Conservation (phyloP, 148 eudicot genomes). For the Fallopia convolvulus region DNA sequence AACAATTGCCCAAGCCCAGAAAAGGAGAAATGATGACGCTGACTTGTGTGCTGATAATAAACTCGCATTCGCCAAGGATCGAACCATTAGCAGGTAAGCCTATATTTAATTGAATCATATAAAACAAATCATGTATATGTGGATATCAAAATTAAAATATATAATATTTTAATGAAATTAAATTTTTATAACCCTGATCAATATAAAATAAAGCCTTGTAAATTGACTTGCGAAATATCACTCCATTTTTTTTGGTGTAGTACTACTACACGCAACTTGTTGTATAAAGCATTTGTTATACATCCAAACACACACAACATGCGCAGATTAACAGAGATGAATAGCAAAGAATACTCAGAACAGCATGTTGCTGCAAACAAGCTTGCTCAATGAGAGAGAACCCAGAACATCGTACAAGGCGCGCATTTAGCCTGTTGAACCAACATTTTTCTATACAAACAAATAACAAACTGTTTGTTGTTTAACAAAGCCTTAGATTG, state of each 20-base stretch:
- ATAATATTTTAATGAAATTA: too few relatives aligned
- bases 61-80: constrained; percentile 86
- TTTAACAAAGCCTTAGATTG: too few relatives aligned
- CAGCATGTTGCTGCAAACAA: constrained; percentile 31
- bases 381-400: background rate
- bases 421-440: background rate
- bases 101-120: too few relatives aligned
- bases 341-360: constrained; percentile 78
- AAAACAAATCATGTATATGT: too few relatives aligned
- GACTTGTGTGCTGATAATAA: constrained; percentile 91
- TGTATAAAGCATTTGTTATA: background rate
- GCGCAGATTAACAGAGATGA: constrained; percentile 86
- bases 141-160: too few relatives aligned
- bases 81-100: constrained; percentile 75
- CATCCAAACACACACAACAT: background rate
- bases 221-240: too few relatives aligned
- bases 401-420: background rate
- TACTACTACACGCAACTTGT: too few relatives aligned
- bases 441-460: too few relatives aligned
- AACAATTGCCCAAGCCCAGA: constrained; percentile 68
- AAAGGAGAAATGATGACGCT: constrained; percentile 48
- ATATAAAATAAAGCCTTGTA: too few relatives aligned
- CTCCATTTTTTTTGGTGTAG: too few relatives aligned
- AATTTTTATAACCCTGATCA: too few relatives aligned
- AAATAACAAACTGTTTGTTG: too few relatives aligned